Base-by-base conservation (phyloP, 176 grass and related monocot genomes). In the Juncus effusus region DNA sequence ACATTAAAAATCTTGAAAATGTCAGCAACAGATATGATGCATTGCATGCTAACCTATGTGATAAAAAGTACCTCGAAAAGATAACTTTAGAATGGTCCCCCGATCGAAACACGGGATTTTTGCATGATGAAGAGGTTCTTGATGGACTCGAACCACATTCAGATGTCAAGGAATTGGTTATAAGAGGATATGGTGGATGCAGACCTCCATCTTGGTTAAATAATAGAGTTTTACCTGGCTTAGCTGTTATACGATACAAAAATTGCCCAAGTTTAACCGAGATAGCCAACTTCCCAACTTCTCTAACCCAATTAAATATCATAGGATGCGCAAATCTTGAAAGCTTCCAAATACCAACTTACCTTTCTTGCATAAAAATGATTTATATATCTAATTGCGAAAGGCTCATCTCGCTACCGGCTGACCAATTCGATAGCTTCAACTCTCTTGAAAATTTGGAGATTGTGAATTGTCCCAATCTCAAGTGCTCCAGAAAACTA, bases 1-100 rank as follows among this genome's bases (percentile, higher is more conserved):
- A 36, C 58, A 72, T 79, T 62, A 79, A 60, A 40, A 62, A 55
- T 14, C 49, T 73, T 44, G 59, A 56, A 10, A 73, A 62, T 36
- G 36, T 73, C 5, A 13, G 13, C 2, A 40, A 42, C 63, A 13
- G n/a, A 7, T 7, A 73, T 4, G 67, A 79, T 64, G 77, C 67
- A 3, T 39, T 42, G 6, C 49, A 40, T 54, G 67, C 77, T 73
- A 70, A 50, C 28, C 59, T 79, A 15, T 35, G 54, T 36, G 72
- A 70, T 49, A 79, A 79, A 13, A 8, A 73, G 10, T 58, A 79
- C 10, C 47, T 73, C 28, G 28, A 38, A 42, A 13, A 13, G 10
- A 42, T 79, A 49, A 73, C 40, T 45, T 13, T 79, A 44, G 58
- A 69, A 9, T 79, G 67, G 76, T 54, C 76, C 0, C 10, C 38